Percentiles rank a stretch among this genome's conserved stretches.
Conservation (phyloP, 1,284 basidiomycete species). For the Heterobasidion irregulare region DNA sequence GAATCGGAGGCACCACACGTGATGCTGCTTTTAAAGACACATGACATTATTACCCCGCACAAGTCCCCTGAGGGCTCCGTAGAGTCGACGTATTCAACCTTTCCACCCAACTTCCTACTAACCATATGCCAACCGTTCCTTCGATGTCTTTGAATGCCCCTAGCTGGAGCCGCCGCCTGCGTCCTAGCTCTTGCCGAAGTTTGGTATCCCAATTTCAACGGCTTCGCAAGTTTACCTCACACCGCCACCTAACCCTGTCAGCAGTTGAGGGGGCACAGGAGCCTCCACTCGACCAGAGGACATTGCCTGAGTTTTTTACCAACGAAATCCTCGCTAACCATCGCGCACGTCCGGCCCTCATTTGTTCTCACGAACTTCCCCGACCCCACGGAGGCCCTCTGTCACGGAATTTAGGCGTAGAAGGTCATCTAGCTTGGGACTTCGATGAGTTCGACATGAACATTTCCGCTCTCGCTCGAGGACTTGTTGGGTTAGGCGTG, state of each 20-base stretch:
- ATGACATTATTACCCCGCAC: too few relatives aligned
- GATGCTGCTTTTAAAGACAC: too few relatives aligned
- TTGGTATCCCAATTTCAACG: background rate
- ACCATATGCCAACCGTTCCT: too few relatives aligned
- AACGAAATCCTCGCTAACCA: conserved; percentile 45
- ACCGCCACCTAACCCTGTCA: conserved; percentile 26
- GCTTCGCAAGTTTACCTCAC: background rate
- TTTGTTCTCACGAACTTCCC: conserved; percentile 54
- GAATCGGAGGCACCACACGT: too few relatives aligned
- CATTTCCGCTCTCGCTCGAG: conserved; percentile 61
- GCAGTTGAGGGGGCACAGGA: conserved; percentile 49
- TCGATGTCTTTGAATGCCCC: too few relatives aligned
- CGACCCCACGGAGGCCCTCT: conserved; percentile 51
- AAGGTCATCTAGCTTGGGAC: conserved; percentile 62
- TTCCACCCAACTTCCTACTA: too few relatives aligned
- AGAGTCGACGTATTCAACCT: too few relatives aligned
- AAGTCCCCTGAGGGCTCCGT: too few relatives aligned
- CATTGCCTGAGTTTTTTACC: conserved; percentile 58
- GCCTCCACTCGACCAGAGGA: conserved; percentile 51
- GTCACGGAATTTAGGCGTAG: conserved; percentile 36
- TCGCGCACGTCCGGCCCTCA: conserved; percentile 50
- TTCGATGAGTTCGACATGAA: conserved; percentile 65
- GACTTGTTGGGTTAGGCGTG: conserved; percentile 64
- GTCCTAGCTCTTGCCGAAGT: background rate
- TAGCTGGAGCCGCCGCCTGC: too few relatives aligned